Evolutionary conservation across 2,329 filamentous ascomycete species (phyloP).

Genomic region (Aspergillus caelatus): DNA sequence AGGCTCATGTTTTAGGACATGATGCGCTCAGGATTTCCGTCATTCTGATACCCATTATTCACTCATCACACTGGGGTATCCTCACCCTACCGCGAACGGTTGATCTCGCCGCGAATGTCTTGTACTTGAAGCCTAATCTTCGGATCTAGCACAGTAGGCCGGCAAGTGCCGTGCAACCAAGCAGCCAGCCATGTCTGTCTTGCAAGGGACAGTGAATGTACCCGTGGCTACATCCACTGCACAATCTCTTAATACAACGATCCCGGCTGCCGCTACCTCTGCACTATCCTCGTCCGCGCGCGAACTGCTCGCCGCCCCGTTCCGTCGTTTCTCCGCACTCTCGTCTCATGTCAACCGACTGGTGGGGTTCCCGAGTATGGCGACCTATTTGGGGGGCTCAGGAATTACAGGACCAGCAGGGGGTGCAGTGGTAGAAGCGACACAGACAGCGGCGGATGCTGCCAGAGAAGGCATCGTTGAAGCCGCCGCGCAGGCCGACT

Average conservation of each 20-base stretch:
- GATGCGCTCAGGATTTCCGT: background rate
- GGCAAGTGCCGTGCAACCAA: background rate
- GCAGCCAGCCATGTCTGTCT: conserved; percentile 26
- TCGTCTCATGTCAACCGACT: conserved; percentile 34
- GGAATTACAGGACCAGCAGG: conserved; percentile 29
- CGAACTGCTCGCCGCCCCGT: conserved; percentile 38
- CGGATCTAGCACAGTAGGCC: background rate
- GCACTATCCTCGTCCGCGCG: conserved; percentile 31
- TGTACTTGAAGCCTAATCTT: background rate
- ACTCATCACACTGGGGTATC: too few species aligned
- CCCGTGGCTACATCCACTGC: conserved; percentile 24
- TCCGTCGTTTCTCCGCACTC: conserved; percentile 42
- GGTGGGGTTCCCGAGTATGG: conserved; percentile 31
- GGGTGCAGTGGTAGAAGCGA: conserved; percentile 46
- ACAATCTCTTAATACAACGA: conserved; percentile 26
- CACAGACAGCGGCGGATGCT: conserved; percentile 39
- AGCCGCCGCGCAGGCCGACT: conserved; percentile 31
- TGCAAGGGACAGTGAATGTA: conserved; percentile 21
- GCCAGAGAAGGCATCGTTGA: conserved; percentile 37
- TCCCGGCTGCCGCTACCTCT: conserved; percentile 20
- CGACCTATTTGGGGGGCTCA: conserved; percentile 27
- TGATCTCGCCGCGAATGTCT: background rate
- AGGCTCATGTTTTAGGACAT: conserved; percentile 1
- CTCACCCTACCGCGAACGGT: background rate
- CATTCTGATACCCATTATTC: background rate